Base-by-base conservation (phyloP, 805 yeast species). In the Kazachstania taianensis region DNA sequence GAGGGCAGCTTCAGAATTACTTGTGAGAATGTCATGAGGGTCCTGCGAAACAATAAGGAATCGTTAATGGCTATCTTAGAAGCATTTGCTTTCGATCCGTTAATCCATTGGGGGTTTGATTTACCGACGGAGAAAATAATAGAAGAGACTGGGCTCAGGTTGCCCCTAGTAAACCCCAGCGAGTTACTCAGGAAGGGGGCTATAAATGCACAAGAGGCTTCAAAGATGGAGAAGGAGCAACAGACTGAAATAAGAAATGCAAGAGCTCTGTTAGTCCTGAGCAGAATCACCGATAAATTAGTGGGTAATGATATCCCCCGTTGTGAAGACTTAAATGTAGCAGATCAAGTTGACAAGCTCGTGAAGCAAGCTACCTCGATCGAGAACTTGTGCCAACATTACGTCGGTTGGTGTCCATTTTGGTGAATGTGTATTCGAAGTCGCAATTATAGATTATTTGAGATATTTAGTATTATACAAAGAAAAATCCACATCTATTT, bases 331-430 rank as follows among this genome's bases (percentile, higher is more conserved):
- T 65, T 92, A 43, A 78, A 76, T 49, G 87, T 87, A 28, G 79
- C 92, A 3, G 73, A 80, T 2, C 98, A 89, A 59, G 97, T 89
- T 24, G 96, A 89, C 51, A 80, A 80, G 53, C 66, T 89, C 55
- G 87, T 92, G 36, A 94, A 81, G 50, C 95, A 89, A 55, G 97
- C 97, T 1, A 92, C 96, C 0, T 80, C 94, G 31, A 94, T 87
- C 24, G 97, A 92, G 55, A 89, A 89, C 50, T 62, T 89, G 39
- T 89, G 96, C 53, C 96, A 86, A 59, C 97, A 89, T 59, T 89
- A 82, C 55, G 81, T 92, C 43, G 98, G 98, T 12, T 89, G 98
- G 98, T 92, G 98, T 63, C 83, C 97, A 1, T 89, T 89, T 73
- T 89, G 98, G 96, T 89, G 52, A 57, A 16, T 13, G 9, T 22